Conservation (phyloP, 495 filamentous ascomycete species). For the Trichoderma asperelloides region DNA sequence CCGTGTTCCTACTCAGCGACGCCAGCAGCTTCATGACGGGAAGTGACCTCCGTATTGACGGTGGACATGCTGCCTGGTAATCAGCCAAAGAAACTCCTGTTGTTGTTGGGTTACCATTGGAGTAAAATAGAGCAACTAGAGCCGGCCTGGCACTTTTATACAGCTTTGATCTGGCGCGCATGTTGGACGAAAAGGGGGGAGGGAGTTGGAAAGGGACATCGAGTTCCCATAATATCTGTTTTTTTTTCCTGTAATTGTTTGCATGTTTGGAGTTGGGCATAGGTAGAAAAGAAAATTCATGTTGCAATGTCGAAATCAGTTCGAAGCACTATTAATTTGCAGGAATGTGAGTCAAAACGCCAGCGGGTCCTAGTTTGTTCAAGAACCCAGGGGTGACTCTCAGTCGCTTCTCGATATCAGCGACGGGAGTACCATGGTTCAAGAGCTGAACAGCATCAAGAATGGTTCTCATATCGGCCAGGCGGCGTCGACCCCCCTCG, state of each 20-base stretch:
- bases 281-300: not conserved
- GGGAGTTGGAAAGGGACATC: not conserved
- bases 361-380: conserved; percentile 24
- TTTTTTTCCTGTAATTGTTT: not conserved
- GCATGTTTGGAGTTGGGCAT: conserved; percentile 1
- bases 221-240: not conserved
- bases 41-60: conserved; percentile 70
- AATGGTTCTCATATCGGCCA: conserved; percentile 31
- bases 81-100: conserved; percentile 12
- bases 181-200: not conserved
- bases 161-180: not conserved
- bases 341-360: conserved; percentile 17
- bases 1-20: conserved; percentile 78
- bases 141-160: no score
- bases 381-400: conserved; percentile 32
- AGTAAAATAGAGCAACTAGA: not conserved
- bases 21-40: conserved; percentile 86
- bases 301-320: not conserved
- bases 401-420: conserved; percentile 30
- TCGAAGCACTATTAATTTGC: not conserved
- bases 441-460: conserved; percentile 26
- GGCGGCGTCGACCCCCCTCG: conserved; percentile 22
- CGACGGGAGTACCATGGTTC: conserved; percentile 19
- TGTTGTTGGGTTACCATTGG: not conserved
- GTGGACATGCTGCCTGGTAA: conserved; percentile 73